Percentiles rank a stretch among this genome's conserved stretches.
These are phyloP conservation scores for Murraya koenigii DNA, from an alignment of 345 rosid genomes.

Conservation along the genomic window DNA sequence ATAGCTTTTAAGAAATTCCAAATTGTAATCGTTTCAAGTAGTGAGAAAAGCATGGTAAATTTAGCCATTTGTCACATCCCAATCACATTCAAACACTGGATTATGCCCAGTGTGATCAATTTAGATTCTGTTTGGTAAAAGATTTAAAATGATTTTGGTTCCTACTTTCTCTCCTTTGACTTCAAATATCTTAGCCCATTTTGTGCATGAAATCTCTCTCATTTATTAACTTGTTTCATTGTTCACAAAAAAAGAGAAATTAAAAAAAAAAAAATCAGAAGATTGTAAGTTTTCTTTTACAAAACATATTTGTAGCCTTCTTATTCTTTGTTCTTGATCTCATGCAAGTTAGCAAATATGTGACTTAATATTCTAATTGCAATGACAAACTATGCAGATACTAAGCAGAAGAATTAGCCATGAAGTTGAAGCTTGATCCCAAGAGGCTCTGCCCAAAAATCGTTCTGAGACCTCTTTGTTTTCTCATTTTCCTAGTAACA, in stretches of 20 bases:
- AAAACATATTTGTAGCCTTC: neutral
- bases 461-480: slow-evolving; percentile 18
- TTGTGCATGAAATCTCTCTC: neutral
- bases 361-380: neutral
- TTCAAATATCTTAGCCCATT: neutral
- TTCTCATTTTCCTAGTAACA: slow-evolving; percentile 22
- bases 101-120: neutral
- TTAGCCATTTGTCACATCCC: neutral
- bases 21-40: neutral
- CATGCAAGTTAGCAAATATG: neutral
- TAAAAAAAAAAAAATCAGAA: neutral
- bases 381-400: neutral
- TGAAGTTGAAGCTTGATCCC: slow-evolving; percentile 23
- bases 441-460: slow-evolving; percentile 17
- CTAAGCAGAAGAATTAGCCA: slow-evolving; percentile 1
- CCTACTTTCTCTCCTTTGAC: neutral
- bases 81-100: neutral
- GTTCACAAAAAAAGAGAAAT: neutral
- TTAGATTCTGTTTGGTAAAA: neutral
- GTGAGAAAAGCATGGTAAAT: neutral
- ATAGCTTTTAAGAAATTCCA: neutral
- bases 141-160: neutral
- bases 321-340: neutral
- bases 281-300: neutral
- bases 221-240: neutral